A percentile compares a stretch with the other conserved stretches of the same genome.
Conservation (phyloP, 2,329 filamentous ascomycete genomes). For the Didymella glomerata region DNA sequence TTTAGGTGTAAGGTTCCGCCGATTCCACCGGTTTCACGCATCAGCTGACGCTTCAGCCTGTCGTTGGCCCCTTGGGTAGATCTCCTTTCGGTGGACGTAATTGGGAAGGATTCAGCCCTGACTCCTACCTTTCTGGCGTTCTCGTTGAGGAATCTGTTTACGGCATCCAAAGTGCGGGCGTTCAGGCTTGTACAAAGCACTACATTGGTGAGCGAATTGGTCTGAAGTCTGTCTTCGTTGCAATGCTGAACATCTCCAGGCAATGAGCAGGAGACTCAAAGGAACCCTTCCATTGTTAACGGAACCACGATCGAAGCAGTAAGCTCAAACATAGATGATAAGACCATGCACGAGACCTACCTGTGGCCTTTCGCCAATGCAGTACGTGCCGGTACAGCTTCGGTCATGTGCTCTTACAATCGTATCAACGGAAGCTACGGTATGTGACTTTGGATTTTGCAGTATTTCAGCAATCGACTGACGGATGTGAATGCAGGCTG, state of each 20-base stretch:
- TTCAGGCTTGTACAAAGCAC: slow-evolving; percentile 56
- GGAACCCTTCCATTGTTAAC: slow-evolving; percentile 60
- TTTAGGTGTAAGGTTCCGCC: slow-evolving; percentile 41
- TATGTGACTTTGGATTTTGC: neutral
- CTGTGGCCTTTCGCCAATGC: slow-evolving; percentile 72
- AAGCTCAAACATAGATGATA: slow-evolving; percentile 64
- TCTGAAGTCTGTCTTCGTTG: neutral
- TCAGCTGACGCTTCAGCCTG: slow-evolving; percentile 51
- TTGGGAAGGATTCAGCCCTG: slow-evolving; percentile 60
- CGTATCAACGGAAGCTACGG: slow-evolving; percentile 39
- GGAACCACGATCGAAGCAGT: slow-evolving; percentile 51
- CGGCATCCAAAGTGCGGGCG: slow-evolving; percentile 28
- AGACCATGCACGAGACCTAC: slow-evolving; percentile 71
- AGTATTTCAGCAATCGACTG: neutral
- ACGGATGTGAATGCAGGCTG: slow-evolving; percentile 28
- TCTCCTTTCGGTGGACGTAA: slow-evolving; percentile 55
- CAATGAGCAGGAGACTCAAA: slow-evolving; percentile 72
- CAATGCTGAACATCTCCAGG: slow-evolving; percentile 58
- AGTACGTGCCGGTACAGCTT: slow-evolving; percentile 64
- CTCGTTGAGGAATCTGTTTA: slow-evolving; percentile 50
- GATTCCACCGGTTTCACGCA: neutral
- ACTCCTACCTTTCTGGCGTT: slow-evolving; percentile 59
- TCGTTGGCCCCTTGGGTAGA: slow-evolving; percentile 53
- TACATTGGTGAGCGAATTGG: slow-evolving; percentile 38
- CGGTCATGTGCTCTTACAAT: slow-evolving; percentile 67